Evolutionary conservation across 1,284 basidiomycete species (phyloP).

Genomic region (Melampsora americana): DNA sequence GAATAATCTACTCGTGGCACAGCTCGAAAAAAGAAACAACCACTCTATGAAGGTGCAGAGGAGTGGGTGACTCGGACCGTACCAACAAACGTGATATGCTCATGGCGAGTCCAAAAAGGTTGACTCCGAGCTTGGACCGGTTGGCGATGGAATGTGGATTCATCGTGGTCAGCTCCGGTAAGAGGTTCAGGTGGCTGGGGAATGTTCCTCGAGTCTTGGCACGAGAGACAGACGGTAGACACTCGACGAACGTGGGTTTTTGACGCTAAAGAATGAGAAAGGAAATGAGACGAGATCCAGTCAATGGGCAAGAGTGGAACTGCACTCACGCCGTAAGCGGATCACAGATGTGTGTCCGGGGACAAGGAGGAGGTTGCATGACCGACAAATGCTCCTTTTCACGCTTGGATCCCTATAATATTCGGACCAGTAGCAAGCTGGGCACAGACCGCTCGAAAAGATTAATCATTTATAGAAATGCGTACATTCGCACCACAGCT

Average conservation of each 20-base stretch:
- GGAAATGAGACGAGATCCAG: too few species aligned
- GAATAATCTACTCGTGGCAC: too few species aligned
- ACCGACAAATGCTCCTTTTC: constrained; percentile 31
- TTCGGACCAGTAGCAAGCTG: too few species aligned
- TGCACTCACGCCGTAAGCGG: constrained; percentile 16
- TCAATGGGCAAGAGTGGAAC: neutral
- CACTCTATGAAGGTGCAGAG: too few species aligned
- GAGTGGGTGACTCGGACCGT: too few species aligned
- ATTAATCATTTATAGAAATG: neutral
- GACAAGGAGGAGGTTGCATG: constrained; percentile 22
- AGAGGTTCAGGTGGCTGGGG: constrained; percentile 26
- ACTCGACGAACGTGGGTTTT: constrained; percentile 21
- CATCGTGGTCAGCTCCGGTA: too few species aligned
- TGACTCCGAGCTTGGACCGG: neutral
- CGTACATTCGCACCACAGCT: constrained; percentile 39
- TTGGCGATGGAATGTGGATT: neutral
- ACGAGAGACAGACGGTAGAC: constrained; percentile 8
- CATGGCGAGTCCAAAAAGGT: constrained; percentile 27
- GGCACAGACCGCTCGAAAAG: too few species aligned
- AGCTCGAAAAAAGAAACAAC: too few species aligned
- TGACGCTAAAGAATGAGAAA: constrained; percentile 1
- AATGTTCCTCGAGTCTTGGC: neutral
- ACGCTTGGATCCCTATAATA: constrained; percentile 22
- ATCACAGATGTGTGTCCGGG: constrained; percentile 22
- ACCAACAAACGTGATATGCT: constrained; percentile 34